Evolutionary conservation across 1,284 basidiomycete genomes (phyloP), one percentile per base, ranked within the genome.

Genomic region (Pterula multifida): DNA sequence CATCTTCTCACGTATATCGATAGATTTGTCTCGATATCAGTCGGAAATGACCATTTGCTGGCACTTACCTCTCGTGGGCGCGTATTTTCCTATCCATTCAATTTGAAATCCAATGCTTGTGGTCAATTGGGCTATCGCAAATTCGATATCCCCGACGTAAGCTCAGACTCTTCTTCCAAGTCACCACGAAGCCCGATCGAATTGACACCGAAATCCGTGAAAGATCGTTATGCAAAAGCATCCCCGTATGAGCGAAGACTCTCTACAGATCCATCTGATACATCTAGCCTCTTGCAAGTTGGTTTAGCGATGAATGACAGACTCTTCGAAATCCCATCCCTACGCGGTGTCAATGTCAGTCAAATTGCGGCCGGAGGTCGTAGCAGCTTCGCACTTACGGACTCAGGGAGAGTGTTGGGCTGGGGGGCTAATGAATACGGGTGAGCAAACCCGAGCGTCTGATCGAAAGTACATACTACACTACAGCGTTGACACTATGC

Each of bases 391-490:
- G 79, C 76, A 25, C 69, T 81, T 50, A 83, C 90, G 3, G 59
- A 68, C 2, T 69, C 72, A 3, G 92, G 91, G 1, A 71, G 82
- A 44, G 89, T 95, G 2, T 75, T 98, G n/a, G 88, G 82, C 0
- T 93, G 87, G 78, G 91, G 91, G 46, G 87, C 87, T 0, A 94
- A 94, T 62, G 82, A 87, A 55, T 84, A 74, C 56, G 88, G 90
- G 81, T 85, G 55, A 50, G 72, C 58, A 12, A 52, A 42, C 17
- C 39, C 39, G 28, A 32, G 39, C 4, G 9, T 42, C 17, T 42
- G 39, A 42, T 42, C 4, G 21, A 22, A 17, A 22, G 9, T 19
- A 17, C 39, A 17, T 42, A 32, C 44, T 47, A 36, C 17, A 2
- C 36, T 26, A n/a, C n/a, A n/a, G n/a, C 50, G 24, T 55, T 55